Evolutionary conservation across 2,329 filamentous ascomycete genomes (phyloP).

Genomic region (Cadophora sp.): DNA sequence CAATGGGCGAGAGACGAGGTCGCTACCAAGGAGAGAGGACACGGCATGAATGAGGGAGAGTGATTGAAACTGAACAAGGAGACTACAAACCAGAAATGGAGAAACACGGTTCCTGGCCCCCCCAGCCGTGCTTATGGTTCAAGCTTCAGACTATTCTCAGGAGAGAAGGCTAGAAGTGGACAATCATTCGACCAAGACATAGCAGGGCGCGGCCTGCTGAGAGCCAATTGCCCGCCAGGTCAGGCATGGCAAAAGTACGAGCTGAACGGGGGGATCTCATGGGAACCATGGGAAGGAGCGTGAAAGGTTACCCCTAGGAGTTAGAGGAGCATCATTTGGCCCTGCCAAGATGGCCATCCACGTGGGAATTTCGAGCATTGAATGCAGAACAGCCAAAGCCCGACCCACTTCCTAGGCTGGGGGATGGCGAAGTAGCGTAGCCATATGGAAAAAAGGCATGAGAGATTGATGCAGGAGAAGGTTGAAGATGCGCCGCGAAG

Average conservation of each 20-base stretch:
- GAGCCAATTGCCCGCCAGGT: background rate
- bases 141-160: conserved; percentile 1
- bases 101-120: background rate
- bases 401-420: conserved; percentile 1
- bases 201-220: background rate
- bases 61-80: conserved; percentile 12
- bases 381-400: background rate
- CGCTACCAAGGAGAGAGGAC: background rate
- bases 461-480: background rate
- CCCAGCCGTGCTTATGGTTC: conserved; percentile 13
- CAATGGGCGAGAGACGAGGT: background rate
- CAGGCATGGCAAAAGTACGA: background rate
- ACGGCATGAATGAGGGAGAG: conserved; percentile 9
- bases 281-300: background rate
- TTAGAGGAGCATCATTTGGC: background rate
- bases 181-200: conserved; percentile 13
- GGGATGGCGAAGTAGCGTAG: background rate
- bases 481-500: conserved; percentile 1
- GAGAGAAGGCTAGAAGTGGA: conserved; percentile 11
- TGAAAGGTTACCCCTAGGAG: background rate
- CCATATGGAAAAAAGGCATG: background rate
- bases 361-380: conserved; percentile 5
- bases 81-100: conserved; percentile 9
- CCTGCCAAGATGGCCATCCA: conserved; percentile 8
- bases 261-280: conserved; percentile 11